These are phyloP conservation scores for Collybia nuda DNA, from an alignment of 768 basidiomycete genomes.

Conservation along the genomic window DNA sequence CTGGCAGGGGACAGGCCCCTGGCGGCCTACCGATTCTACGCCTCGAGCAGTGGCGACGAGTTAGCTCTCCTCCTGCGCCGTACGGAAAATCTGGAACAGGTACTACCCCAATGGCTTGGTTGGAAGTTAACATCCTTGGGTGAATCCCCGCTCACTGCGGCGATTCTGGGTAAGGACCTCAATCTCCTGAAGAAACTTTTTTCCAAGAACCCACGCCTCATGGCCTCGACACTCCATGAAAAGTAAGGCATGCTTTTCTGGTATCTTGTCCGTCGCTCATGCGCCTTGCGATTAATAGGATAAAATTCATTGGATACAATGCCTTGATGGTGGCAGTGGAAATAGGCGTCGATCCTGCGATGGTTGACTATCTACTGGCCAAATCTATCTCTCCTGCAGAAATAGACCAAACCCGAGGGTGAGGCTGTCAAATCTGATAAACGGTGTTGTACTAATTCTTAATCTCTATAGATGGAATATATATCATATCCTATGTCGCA, in stretches of 20 bases:
- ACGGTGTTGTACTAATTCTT: neutral
- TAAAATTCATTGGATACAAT: conserved; percentile 48
- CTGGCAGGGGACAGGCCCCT: conserved; percentile 45
- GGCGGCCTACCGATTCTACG: conserved; percentile 51
- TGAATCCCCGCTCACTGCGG: conserved; percentile 52
- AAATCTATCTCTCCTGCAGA: conserved; percentile 44
- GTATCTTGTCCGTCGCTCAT: no score
- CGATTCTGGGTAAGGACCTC: conserved; percentile 34
- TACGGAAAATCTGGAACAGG: conserved; percentile 34
- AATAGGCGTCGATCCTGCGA: conserved; percentile 19
- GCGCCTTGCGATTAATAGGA: conserved; percentile 22
- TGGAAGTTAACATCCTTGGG: conserved; percentile 46
- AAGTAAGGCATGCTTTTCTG: conserved; percentile 29
- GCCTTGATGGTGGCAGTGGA: conserved; percentile 42
- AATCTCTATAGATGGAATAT: conserved; percentile 49
- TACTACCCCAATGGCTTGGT: conserved; percentile 50
- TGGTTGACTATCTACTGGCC: conserved; percentile 52
- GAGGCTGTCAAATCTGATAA: conserved; percentile 11
- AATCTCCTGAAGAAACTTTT: conserved; percentile 46
- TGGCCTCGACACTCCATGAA: conserved; percentile 39
- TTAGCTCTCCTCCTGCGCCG: conserved; percentile 42
- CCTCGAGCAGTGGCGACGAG: conserved; percentile 37
- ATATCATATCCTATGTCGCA: conserved; percentile 44
- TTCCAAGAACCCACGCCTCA: conserved; percentile 37
- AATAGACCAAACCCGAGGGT: conserved; percentile 43